A percentile compares a stretch with the other conserved stretches of the same genome.
phyloP scores from a whole-genome alignment of 768 basidiomycete species.

The Russula sp. region DNA sequence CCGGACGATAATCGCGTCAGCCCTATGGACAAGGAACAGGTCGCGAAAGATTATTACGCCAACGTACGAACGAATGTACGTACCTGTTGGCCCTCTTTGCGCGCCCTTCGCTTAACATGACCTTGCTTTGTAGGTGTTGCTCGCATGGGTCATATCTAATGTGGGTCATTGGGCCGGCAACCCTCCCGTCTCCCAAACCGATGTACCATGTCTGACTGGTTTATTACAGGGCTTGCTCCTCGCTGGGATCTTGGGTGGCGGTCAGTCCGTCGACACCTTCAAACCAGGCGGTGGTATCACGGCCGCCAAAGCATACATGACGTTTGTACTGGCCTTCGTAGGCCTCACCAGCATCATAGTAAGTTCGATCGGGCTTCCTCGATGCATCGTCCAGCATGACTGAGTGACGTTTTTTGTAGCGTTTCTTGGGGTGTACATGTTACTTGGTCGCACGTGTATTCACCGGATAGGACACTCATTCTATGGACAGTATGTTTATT shows the following conservation, averaged over 20 bases:
- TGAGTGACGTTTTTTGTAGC: conserved; percentile 39
- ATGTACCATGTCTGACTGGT: neutral
- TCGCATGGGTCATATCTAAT: conserved; percentile 83
- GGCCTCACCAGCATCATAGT: conserved; percentile 70
- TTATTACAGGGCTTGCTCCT: conserved; percentile 59
- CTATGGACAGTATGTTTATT: conserved; percentile 10
- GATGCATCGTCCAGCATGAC: neutral
- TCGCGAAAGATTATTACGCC: conserved; percentile 83
- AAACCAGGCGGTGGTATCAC: conserved; percentile 45
- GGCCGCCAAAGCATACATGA: conserved; percentile 70
- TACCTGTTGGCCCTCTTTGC: neutral
- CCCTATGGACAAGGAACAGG: conserved; percentile 63
- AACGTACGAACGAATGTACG: conserved; percentile 77
- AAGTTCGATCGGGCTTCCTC: conserved; percentile 28
- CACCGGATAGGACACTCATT: conserved; percentile 42
- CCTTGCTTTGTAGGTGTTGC: conserved; percentile 48
- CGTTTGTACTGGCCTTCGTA: conserved; percentile 78
- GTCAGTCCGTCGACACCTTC: conserved; percentile 61
- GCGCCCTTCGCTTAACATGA: neutral
- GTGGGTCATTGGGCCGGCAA: conserved; percentile 41
- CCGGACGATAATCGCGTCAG: conserved; percentile 37
- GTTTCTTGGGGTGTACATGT: conserved; percentile 57
- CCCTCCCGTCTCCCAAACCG: neutral
- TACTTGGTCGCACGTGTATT: conserved; percentile 52
- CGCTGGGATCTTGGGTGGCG: conserved; percentile 63